Percentiles rank a stretch among this genome's conserved stretches.
These are phyloP conservation scores for Escovopsis sp. DNA, from an alignment of 2,329 filamentous ascomycete genomes.

Conservation along the genomic window DNA sequence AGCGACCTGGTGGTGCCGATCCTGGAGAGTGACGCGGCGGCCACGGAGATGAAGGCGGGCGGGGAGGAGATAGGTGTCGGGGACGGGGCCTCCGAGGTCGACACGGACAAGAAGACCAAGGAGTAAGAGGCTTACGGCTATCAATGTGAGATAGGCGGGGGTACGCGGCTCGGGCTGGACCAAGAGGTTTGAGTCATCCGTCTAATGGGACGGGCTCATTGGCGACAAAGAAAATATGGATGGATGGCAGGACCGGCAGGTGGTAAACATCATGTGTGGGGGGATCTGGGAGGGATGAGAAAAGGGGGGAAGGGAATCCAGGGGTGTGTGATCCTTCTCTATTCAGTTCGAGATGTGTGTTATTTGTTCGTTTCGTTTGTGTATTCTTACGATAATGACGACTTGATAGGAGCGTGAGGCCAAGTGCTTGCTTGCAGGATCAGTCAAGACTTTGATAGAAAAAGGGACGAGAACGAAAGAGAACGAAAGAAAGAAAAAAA, in stretches of 20 bases:
- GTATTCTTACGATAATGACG: too few species aligned
- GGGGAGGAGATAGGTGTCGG: constrained; percentile 42
- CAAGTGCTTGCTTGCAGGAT: too few species aligned
- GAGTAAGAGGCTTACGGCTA: neutral
- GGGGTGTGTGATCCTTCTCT: neutral
- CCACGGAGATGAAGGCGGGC: constrained; percentile 24
- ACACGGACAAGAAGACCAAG: constrained; percentile 13
- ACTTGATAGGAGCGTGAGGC: too few species aligned
- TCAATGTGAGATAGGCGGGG: neutral
- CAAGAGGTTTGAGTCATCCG: neutral
- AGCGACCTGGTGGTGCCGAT: constrained; percentile 5
- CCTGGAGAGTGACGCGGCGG: constrained; percentile 3
- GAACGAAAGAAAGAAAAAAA: too few species aligned
- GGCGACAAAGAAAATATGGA: neutral
- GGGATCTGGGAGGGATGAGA: neutral
- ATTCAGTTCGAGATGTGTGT: too few species aligned
- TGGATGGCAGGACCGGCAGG: neutral
- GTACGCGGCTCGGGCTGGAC: neutral
- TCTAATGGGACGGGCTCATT: neutral
- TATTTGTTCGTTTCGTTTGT: neutral
- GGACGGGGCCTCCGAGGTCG: constrained; percentile 25
- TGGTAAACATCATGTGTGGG: neutral
- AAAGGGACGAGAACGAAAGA: too few species aligned
- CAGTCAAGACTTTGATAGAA: too few species aligned
- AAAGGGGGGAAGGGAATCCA: neutral